Evolutionary conservation across 768 basidiomycete species (phyloP).

Genomic region (Rhizopogon roseolus): DNA sequence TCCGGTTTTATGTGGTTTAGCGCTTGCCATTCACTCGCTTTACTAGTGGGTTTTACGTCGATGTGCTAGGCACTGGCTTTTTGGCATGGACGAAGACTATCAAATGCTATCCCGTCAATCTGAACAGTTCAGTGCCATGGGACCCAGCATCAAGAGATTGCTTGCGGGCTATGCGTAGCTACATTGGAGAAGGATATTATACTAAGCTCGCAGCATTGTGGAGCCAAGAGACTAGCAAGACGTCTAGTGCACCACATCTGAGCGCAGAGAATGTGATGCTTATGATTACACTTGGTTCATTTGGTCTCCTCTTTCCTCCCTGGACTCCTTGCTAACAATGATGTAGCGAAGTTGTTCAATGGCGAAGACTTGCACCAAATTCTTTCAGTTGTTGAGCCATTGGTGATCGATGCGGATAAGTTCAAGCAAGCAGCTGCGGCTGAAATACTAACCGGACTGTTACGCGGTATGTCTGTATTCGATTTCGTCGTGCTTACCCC

Average conservation of each 20-base stretch:
- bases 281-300: conserved; percentile 44
- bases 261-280: conserved; percentile 47
- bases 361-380: conserved; percentile 42
- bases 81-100: conserved; percentile 64
- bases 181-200: conserved; percentile 53
- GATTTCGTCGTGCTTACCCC: neutral
- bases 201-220: conserved; percentile 57
- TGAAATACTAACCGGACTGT: conserved; percentile 66
- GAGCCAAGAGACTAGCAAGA: conserved; percentile 76
- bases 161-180: conserved; percentile 47
- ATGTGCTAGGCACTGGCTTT: conserved; percentile 77
- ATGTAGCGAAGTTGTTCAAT: conserved; percentile 63
- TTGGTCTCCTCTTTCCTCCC: conserved; percentile 30
- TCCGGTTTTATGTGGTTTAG: neutral
- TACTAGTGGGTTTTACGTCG: conserved; percentile 51
- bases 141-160: conserved; percentile 46
- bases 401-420: conserved; percentile 64
- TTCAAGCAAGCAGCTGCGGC: conserved; percentile 84
- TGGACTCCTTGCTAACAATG: conserved; percentile 32
- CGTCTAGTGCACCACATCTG: conserved; percentile 46
- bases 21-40: neutral
- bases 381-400: conserved; percentile 55
- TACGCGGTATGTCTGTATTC: conserved; percentile 50
- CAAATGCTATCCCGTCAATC: conserved; percentile 49
- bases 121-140: conserved; percentile 42